Conservation (phyloP, 1,139 yeast genomes). For the Yamadazyma dendronema region DNA sequence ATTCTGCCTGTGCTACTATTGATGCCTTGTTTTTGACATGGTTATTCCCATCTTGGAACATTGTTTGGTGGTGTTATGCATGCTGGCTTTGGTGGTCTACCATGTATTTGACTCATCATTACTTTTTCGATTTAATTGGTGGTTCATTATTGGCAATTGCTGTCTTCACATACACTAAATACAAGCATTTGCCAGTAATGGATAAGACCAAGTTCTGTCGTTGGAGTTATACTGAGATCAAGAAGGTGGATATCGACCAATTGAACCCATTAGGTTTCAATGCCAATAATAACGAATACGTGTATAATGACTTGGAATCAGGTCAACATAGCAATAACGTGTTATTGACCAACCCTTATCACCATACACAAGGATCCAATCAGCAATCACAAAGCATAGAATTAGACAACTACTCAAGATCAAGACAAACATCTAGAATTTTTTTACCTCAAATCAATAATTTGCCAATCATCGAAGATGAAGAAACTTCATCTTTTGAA, state of each 20-base stretch:
- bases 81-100: constrained; percentile 98
- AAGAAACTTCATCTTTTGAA: constrained; percentile 32
- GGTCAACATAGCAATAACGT: constrained; percentile 5
- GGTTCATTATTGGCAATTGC: constrained; percentile 77
- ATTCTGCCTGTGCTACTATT: constrained; percentile 91
- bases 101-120: constrained; percentile 95
- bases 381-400: constrained; percentile 22
- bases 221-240: constrained; percentile 66
- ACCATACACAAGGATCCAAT: constrained; percentile 3
- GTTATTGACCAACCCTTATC: constrained; percentile 9
- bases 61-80: constrained; percentile 71
- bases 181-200: constrained; percentile 69
- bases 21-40: constrained; percentile 83
- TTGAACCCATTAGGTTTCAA: constrained; percentile 33
- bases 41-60: constrained; percentile 68
- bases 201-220: constrained; percentile 69
- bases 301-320: constrained; percentile 12
- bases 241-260: constrained; percentile 24
- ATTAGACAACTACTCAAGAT: constrained; percentile 27
- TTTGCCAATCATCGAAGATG: constrained; percentile 21
- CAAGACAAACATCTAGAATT: constrained; percentile 33
- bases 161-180: constrained; percentile 72
- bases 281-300: constrained; percentile 12
- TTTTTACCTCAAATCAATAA: constrained; percentile 16
- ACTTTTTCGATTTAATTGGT: constrained; percentile 86